Evolutionary conservation across 106 monocot species (phyloP).

Genomic region (Triglochin maritima): DNA sequence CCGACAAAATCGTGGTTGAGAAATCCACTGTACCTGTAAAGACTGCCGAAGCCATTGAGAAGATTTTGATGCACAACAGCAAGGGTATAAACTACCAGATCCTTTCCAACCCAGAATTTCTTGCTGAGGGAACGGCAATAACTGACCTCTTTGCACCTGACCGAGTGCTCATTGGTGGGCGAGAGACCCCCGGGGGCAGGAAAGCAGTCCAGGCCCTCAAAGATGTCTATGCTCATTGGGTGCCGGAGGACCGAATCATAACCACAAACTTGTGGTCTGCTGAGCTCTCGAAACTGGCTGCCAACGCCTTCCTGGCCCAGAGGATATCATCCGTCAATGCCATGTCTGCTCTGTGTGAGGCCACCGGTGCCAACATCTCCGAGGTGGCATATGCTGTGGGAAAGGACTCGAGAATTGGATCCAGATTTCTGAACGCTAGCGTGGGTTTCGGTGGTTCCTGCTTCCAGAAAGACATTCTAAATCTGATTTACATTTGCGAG

Average conservation of each 20-base stretch:
- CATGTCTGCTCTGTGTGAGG: constrained; percentile 36
- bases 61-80: constrained; percentile 39
- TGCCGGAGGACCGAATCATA: constrained; percentile 28
- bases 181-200: constrained; percentile 33
- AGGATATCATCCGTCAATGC: constrained; percentile 41
- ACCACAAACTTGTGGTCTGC: constrained; percentile 43
- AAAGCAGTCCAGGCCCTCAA: constrained; percentile 33
- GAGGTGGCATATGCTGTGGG: constrained; percentile 38
- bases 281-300: constrained; percentile 36
- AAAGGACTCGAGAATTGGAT: constrained; percentile 35
- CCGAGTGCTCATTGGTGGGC: constrained; percentile 34
- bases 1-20: constrained; percentile 44
- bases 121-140: constrained; percentile 40
- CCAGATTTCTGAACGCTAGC: constrained; percentile 35
- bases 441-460: constrained; percentile 45
- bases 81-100: constrained; percentile 38
- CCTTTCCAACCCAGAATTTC: constrained; percentile 39
- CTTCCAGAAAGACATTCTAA: constrained; percentile 47
- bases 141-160: constrained; percentile 37
- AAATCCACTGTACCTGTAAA: constrained; percentile 41
- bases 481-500: constrained; percentile 39
- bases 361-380: constrained; percentile 29
- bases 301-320: constrained; percentile 38
- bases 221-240: constrained; percentile 35
- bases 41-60: constrained; percentile 42